Percentiles rank a stretch among this genome's conserved stretches.
Conservation (phyloP, 2,329 filamentous ascomycete genomes). For the Cladobotryum mycophilum region DNA sequence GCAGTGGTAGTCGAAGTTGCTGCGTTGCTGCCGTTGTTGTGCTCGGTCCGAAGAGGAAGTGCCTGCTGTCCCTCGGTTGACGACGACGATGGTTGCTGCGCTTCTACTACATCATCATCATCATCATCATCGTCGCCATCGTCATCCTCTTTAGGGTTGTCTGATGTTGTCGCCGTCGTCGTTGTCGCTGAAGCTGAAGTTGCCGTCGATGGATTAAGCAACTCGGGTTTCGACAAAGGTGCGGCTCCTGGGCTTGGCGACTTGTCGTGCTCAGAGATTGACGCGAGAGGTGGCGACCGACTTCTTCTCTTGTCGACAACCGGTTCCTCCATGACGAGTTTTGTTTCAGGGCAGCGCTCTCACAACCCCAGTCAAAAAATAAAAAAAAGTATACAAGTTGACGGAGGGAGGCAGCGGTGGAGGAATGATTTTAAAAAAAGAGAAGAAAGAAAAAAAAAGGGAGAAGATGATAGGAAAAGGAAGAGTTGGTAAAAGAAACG, state of each 20-base stretch:
- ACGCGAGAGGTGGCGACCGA: constrained; percentile 5
- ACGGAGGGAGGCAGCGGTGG: background rate
- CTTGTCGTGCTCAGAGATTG: background rate
- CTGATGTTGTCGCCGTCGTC: background rate
- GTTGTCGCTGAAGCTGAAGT: background rate
- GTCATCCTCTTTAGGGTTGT: background rate
- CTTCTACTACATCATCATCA: background rate
- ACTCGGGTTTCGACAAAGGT: background rate
- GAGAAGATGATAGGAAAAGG: background rate
- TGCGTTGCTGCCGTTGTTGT: no score
- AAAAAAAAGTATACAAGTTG: background rate
- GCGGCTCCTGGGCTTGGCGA: background rate
- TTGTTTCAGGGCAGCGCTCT: background rate
- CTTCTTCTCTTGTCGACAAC: constrained; percentile 6
- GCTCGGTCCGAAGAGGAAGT: no score
- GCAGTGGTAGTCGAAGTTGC: no score
- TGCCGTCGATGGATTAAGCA: background rate
- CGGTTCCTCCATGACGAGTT: constrained; percentile 3
- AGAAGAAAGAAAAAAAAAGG: background rate
- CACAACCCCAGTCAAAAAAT: background rate
- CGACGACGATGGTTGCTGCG: no score
- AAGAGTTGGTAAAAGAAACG: background rate
- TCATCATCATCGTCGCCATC: background rate
- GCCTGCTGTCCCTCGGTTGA: no score
- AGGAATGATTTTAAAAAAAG: no score